A percentile compares a stretch with the other conserved stretches of the same genome.
Conservation (phyloP, 2,329 filamentous ascomycete genomes). For the Penicillium thymicola region DNA sequence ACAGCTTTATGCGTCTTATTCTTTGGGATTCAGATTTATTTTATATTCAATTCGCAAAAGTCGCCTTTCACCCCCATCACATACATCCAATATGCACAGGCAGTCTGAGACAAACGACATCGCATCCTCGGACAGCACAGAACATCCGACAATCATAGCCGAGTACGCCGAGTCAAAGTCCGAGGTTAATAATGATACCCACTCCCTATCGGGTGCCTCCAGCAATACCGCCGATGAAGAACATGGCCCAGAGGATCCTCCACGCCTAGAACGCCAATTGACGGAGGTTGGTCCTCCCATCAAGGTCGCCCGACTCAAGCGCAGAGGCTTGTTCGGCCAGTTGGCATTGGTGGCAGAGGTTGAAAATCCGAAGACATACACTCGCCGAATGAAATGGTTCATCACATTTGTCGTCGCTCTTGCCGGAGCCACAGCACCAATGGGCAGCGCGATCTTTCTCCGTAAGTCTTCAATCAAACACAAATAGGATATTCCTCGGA, state of each 20-base stretch:
- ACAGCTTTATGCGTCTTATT: neutral
- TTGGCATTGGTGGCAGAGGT: slow-evolving; percentile 76
- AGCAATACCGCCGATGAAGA: slow-evolving; percentile 21
- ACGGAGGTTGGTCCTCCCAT: slow-evolving; percentile 38
- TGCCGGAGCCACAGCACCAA: slow-evolving; percentile 72
- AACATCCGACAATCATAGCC: slow-evolving; percentile 2
- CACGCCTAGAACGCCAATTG: slow-evolving; percentile 14
- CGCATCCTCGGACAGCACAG: neutral
- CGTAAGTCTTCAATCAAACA: slow-evolving; percentile 52
- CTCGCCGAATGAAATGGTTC: slow-evolving; percentile 73
- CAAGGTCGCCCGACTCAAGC: slow-evolving; percentile 51
- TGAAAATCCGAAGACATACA: slow-evolving; percentile 70
- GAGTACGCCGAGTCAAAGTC: neutral
- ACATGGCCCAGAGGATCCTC: slow-evolving; percentile 12
- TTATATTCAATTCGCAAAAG: neutral
- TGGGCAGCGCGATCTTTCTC: slow-evolving; percentile 81
- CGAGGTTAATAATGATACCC: slow-evolving; percentile 14
- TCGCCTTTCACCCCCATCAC: neutral
- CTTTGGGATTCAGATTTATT: neutral
- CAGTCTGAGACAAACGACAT: neutral
- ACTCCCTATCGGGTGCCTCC: slow-evolving; percentile 18
- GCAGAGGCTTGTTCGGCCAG: slow-evolving; percentile 69
- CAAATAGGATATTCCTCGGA: neutral
- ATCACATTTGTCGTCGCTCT: slow-evolving; percentile 75
- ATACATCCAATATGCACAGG: slow-evolving; percentile 5